Evolutionary conservation across 305 asterid species (phyloP).

Genomic region (Nicotiana rustica): DNA sequence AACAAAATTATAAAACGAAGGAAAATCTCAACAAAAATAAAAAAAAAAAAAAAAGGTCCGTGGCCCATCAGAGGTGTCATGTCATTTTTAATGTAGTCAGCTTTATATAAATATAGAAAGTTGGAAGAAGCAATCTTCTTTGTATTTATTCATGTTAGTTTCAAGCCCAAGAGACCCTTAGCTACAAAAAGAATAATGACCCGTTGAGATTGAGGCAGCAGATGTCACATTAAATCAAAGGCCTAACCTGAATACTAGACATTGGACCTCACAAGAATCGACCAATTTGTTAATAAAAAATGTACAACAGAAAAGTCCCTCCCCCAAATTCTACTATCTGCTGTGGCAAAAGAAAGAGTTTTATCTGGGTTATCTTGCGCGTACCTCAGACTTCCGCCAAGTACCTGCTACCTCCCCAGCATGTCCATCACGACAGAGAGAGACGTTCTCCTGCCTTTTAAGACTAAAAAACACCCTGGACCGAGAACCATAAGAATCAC

Average conservation of each 20-base stretch:
- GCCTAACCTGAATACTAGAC: conserved; percentile 14
- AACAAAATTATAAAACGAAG: no score
- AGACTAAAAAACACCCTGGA: conserved; percentile 7
- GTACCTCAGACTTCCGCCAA: background rate
- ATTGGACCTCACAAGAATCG: conserved; percentile 5
- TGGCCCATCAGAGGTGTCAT: no score
- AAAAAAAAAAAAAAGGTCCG: no score
- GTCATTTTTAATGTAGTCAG: no score
- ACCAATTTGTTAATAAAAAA: conserved; percentile 29
- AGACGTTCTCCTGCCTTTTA: conserved; percentile 62
- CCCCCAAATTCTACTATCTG: conserved; percentile 25
- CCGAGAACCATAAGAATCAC: conserved; percentile 34
- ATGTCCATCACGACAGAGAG: conserved; percentile 29
- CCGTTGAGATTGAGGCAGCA: background rate
- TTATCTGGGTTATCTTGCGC: background rate
- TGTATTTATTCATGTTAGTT: background rate
- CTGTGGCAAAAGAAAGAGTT: conserved; percentile 31
- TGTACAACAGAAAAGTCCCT: conserved; percentile 17
- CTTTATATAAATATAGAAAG: no score
- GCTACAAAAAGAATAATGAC: conserved; percentile 24
- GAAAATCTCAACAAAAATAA: no score
- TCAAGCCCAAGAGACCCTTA: conserved; percentile 16
- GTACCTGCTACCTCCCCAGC: conserved; percentile 8
- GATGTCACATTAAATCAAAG: conserved; percentile 10
- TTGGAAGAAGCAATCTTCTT: no score